Evolutionary conservation across 495 filamentous ascomycete genomes (phyloP).

Genomic region (Glonium stellatum): DNA sequence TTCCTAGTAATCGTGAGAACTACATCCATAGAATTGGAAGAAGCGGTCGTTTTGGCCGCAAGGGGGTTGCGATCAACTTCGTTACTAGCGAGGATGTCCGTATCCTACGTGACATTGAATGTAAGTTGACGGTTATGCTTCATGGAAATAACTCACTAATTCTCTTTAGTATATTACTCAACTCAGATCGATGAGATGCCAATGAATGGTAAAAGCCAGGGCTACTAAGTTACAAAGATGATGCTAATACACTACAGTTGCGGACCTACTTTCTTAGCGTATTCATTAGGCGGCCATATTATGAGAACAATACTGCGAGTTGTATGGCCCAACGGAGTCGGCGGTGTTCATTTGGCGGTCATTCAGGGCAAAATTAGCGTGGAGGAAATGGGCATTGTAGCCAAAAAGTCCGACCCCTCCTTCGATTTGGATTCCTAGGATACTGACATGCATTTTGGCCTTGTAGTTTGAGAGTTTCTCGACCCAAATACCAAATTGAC

Average conservation of each 20-base stretch:
- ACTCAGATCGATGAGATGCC: conserved; percentile 99
- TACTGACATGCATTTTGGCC: background rate
- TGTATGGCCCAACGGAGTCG: background rate
- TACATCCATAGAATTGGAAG: conserved; percentile 98
- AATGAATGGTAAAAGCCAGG: conserved; percentile 58
- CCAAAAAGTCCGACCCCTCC: background rate
- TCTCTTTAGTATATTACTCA: conserved; percentile 71
- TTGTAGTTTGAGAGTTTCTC: background rate
- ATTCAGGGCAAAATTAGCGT: conserved; percentile 2
- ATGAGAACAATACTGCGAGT: background rate
- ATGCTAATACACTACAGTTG: conserved; percentile 6
- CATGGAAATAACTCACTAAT: conserved; percentile 33
- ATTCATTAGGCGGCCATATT: too few species aligned
- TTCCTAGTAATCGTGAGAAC: conserved; percentile 98
- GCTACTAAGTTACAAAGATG: too few species aligned
- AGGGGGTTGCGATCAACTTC: conserved; percentile 99
- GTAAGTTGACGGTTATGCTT: conserved; percentile 38
- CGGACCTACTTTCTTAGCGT: conserved; percentile 19
- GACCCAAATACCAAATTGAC: background rate
- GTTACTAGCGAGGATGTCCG: conserved; percentile 96
- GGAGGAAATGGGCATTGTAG: conserved; percentile 9
- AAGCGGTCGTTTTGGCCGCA: conserved; percentile 90
- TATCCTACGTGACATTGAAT: conserved; percentile 94
- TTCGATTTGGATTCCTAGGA: background rate
- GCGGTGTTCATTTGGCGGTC: background rate